Evolutionary conservation across 805 yeast genomes (phyloP).

Genomic region (Yarrowia alimentaria): DNA sequence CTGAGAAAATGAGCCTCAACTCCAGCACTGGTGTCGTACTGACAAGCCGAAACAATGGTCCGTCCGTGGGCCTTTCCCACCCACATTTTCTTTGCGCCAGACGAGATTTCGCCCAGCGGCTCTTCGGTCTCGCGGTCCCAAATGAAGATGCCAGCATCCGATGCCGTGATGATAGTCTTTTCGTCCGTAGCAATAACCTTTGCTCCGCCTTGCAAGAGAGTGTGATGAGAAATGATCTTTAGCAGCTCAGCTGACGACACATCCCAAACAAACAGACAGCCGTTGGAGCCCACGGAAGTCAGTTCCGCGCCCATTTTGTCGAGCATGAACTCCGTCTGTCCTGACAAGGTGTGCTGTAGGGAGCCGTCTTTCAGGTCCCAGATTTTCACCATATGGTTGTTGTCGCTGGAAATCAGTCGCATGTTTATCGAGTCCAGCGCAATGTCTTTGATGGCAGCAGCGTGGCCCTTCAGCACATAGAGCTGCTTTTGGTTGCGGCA

Average conservation of each 20-base stretch:
- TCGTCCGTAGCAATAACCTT: background rate
- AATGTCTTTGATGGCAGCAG: constrained; percentile 3
- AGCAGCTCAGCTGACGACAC: background rate
- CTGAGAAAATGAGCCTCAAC: constrained; percentile 15
- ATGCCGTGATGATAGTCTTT: background rate
- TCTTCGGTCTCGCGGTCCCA: background rate
- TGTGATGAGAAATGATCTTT: constrained; percentile 3
- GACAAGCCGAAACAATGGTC: constrained; percentile 18
- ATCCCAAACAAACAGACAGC: constrained; percentile 9
- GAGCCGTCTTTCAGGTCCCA: constrained; percentile 17
- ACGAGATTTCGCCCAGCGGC: background rate
- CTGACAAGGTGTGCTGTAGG: constrained; percentile 1
- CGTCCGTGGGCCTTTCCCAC: background rate
- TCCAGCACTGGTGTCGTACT: constrained; percentile 8
- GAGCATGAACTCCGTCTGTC: constrained; percentile 8
- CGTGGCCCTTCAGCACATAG: background rate
- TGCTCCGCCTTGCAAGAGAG: background rate
- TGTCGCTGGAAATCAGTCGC: constrained; percentile 6
- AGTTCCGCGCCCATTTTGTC: constrained; percentile 13
- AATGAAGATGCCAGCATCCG: constrained; percentile 11
- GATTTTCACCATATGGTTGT: constrained; percentile 1
- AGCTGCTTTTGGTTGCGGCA: constrained; percentile 1
- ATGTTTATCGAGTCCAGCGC: constrained; percentile 16
- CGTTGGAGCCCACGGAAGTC: constrained; percentile 10
- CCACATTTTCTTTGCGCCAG: constrained; percentile 13